Evolutionary conservation across 371 early-diverging fungal species (phyloP).

Genomic region (Lichtheimia ramosa): DNA sequence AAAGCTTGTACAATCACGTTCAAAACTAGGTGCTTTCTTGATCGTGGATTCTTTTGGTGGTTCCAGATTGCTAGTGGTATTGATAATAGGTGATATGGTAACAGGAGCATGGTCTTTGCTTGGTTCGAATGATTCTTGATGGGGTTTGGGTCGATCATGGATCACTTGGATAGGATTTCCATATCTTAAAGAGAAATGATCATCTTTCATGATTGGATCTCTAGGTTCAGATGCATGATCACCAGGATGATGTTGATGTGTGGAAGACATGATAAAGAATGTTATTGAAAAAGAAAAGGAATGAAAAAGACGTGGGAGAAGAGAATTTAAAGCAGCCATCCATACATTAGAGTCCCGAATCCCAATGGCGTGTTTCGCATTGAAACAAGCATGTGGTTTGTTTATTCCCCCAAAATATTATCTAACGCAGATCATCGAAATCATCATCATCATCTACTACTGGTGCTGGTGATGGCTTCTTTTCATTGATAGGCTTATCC

Average conservation of each 20-base stretch:
- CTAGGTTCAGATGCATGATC: conserved; percentile 9
- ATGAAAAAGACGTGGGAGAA: neutral
- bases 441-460: conserved; percentile 24
- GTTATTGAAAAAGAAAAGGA: neutral
- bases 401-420: neutral
- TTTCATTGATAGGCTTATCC: conserved; percentile 1
- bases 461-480: neutral
- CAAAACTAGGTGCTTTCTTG: conserved; percentile 10
- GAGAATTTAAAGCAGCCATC: neutral
- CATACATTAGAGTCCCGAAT: no score
- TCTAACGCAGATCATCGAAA: conserved; percentile 16
- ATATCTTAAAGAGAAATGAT: conserved; percentile 34
- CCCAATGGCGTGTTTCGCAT: no score
- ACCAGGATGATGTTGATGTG: neutral
- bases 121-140: conserved; percentile 26
- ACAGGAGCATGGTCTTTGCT: conserved; percentile 22
- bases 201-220: conserved; percentile 42
- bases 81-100: conserved; percentile 9
- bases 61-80: neutral
- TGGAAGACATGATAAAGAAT: neutral
- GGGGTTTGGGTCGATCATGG: conserved; percentile 26
- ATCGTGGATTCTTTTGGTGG: neutral
- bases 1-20: conserved; percentile 26
- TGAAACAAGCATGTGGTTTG: no score
- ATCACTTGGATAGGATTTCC: conserved; percentile 43